Conservation (phyloP, 768 basidiomycete genomes). For the Kwoniella heveanensis region DNA sequence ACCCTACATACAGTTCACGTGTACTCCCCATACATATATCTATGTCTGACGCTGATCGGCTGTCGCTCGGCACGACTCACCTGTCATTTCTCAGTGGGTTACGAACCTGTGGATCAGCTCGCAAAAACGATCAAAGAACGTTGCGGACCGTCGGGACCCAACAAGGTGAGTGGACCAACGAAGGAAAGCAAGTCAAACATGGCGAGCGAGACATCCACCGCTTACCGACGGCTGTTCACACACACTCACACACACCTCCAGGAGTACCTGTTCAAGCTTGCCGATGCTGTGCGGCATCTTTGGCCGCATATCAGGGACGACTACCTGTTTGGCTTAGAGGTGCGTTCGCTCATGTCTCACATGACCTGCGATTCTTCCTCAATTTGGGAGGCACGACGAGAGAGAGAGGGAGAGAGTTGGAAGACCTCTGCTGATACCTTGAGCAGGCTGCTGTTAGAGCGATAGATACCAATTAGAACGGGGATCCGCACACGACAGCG, state of each 20-base stretch:
- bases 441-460: not conserved
- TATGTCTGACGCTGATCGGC: too few relatives aligned
- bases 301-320: slow-evolving; percentile 51
- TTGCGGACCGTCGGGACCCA: slow-evolving; percentile 82
- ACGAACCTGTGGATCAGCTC: slow-evolving; percentile 72
- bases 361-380: too few relatives aligned
- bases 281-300: slow-evolving; percentile 70
- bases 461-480: not conserved
- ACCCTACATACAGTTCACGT: too few relatives aligned
- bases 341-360: too few relatives aligned
- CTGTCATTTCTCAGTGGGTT: slow-evolving; percentile 65
- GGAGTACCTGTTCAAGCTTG: slow-evolving; percentile 86
- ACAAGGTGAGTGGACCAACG: slow-evolving; percentile 80
- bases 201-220: too few relatives aligned
- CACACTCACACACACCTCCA: slow-evolving; percentile 50
- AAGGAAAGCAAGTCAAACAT: too few relatives aligned
- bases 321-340: slow-evolving; percentile 54
- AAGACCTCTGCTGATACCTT: not conserved
- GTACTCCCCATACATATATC: too few relatives aligned
- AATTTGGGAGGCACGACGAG: too few relatives aligned
- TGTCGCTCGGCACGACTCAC: not conserved
- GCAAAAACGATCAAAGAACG: slow-evolving; percentile 72
- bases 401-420: too few relatives aligned
- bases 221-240: too few relatives aligned
- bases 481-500: too few relatives aligned